A percentile compares a stretch with the other conserved stretches of the same genome.
Evolutionary conservation across 345 rosid species (phyloP).

Genomic region (Populus alba): DNA sequence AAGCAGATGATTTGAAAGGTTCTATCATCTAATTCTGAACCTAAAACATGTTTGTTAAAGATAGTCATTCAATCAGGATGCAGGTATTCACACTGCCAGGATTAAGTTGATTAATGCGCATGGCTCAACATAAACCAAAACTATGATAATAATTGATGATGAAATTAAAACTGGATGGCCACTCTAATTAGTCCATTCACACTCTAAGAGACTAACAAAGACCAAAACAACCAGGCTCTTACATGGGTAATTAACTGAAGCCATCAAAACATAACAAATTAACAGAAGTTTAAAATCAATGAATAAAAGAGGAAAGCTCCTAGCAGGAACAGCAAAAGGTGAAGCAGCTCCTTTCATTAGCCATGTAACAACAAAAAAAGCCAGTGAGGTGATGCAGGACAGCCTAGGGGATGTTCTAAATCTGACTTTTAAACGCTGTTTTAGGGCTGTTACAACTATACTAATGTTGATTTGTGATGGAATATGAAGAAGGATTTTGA

Average conservation of each 20-base stretch:
- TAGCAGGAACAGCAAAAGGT: neutral
- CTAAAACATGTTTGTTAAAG: neutral
- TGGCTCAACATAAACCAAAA: neutral
- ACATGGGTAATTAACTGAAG: neutral
- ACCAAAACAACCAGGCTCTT: neutral
- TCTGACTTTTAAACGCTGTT: no score
- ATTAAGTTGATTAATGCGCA: neutral
- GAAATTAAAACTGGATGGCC: neutral
- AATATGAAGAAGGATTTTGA: no score
- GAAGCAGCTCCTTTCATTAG: neutral
- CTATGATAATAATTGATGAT: no score
- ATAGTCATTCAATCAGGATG: neutral
- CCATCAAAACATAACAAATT: neutral
- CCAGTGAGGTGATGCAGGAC: neutral
- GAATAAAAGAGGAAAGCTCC: neutral
- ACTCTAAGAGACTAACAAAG: neutral
- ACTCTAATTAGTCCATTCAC: neutral
- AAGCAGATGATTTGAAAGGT: neutral
- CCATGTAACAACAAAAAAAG: neutral
- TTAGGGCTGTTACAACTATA: no score
- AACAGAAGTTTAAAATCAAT: neutral
- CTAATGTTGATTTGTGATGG: no score
- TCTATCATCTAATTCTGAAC: neutral
- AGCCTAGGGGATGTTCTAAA: no score
- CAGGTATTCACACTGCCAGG: neutral